Conservation (phyloP, 768 basidiomycete species). For the Boletus tomentosulus region DNA sequence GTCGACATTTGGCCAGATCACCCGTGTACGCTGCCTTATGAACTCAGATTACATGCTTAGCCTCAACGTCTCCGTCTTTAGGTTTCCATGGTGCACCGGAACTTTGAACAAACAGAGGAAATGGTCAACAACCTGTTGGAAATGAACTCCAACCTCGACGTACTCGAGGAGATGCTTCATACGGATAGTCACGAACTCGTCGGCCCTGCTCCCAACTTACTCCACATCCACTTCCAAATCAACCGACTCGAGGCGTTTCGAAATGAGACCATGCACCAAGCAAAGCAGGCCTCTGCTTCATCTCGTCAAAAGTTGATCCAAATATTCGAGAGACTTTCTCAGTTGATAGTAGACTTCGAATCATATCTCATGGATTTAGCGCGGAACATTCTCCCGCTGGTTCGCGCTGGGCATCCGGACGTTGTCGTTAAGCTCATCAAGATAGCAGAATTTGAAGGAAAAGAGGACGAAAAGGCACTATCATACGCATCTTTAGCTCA, state of each 20-base stretch:
- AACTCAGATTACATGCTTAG: neutral
- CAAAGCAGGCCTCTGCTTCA: slow-evolving; percentile 71
- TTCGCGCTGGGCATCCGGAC: slow-evolving; percentile 71
- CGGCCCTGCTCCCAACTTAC: slow-evolving; percentile 84
- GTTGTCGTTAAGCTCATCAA: slow-evolving; percentile 93
- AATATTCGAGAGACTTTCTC: slow-evolving; percentile 84
- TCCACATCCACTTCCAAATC: slow-evolving; percentile 86
- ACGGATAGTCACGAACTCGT: slow-evolving; percentile 72
- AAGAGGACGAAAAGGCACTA: slow-evolving; percentile 87
- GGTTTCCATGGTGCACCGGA: slow-evolving; percentile 95
- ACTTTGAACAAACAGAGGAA: slow-evolving; percentile 92
- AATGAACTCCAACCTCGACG: slow-evolving; percentile 81
- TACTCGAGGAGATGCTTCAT: slow-evolving; percentile 73
- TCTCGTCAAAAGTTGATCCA: slow-evolving; percentile 65
- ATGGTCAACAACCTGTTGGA: slow-evolving; percentile 93
- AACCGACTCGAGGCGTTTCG: slow-evolving; percentile 91
- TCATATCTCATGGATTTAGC: slow-evolving; percentile 77
- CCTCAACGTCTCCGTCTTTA: slow-evolving; percentile 29
- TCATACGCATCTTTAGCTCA: neutral
- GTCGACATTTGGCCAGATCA: slow-evolving; percentile 92
- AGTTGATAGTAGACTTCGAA: slow-evolving; percentile 79
- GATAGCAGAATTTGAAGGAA: slow-evolving; percentile 89
- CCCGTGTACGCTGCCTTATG: slow-evolving; percentile 56
- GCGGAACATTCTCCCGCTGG: slow-evolving; percentile 71
- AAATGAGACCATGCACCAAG: slow-evolving; percentile 92